phyloP scores from a whole-genome alignment of 2,329 filamentous ascomycete species.

The Neopestalotiopsis clavispora region DNA sequence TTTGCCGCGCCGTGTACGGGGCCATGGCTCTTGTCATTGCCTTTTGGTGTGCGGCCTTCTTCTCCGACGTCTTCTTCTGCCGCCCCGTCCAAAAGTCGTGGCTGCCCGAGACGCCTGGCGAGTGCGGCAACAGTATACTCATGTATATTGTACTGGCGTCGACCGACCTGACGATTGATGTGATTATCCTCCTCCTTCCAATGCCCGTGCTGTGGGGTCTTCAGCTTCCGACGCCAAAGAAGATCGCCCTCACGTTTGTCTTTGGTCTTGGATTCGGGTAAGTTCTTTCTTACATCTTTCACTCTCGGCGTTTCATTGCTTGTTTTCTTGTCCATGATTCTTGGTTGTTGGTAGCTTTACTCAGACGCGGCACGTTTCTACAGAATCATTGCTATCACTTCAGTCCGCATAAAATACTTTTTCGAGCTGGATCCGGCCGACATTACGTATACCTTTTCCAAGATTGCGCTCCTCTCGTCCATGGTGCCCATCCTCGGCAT shows the following conservation, averaged over 20 bases:
- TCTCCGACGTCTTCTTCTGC: conserved; percentile 19
- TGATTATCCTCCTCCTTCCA: conserved; percentile 23
- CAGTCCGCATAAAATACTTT: conserved; percentile 25
- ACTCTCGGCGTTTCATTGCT: not conserved
- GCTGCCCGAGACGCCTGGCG: conserved; percentile 16
- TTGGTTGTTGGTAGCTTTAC: not conserved
- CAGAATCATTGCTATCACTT: conserved; percentile 22
- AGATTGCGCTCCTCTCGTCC: conserved; percentile 21
- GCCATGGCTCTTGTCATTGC: conserved; percentile 13
- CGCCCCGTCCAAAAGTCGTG: conserved; percentile 19
- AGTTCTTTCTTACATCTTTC: not conserved
- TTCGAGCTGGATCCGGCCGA: conserved; percentile 22
- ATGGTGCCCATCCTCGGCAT: conserved; percentile 30
- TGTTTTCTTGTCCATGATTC: not conserved
- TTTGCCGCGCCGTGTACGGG: conserved; percentile 15
- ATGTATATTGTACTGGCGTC: conserved; percentile 15
- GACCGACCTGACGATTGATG: conserved; percentile 17
- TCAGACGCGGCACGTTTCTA: not conserved
- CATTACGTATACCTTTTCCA: conserved; percentile 22
- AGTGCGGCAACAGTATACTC: conserved; percentile 17
- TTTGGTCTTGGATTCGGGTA: conserved; percentile 29
- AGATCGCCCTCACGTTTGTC: conserved; percentile 22
- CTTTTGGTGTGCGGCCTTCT: conserved; percentile 22
- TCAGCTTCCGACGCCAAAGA: conserved; percentile 20
- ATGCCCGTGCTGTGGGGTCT: conserved; percentile 25